phyloP scores from a whole-genome alignment of 305 asterid genomes.

The Plantago coronopus region DNA sequence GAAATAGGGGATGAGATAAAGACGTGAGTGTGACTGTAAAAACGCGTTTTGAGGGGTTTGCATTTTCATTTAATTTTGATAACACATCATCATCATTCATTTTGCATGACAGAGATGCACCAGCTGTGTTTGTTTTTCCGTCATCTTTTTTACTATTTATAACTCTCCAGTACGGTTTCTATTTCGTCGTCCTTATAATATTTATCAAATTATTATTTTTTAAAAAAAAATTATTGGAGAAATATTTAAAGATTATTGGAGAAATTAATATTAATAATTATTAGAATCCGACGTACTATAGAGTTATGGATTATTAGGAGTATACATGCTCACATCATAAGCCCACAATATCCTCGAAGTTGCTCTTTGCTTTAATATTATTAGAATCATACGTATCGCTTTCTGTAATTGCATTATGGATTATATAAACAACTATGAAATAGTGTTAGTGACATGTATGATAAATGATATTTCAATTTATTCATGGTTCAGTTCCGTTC shows the following conservation, averaged over 20 bases:
- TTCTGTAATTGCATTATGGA: conserved; percentile 19
- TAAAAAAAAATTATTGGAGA: too few species aligned
- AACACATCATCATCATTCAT: not conserved
- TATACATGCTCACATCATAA: conserved; percentile 20
- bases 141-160: not conserved
- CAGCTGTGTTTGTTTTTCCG: conserved; percentile 45
- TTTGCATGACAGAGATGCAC: conserved; percentile 61
- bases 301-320: conserved; percentile 11
- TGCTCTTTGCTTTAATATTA: conserved; percentile 24
- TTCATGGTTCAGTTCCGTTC: too few species aligned
- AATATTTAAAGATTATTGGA: too few species aligned
- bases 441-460: conserved; percentile 22
- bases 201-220: too few species aligned
- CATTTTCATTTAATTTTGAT: not conserved
- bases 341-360: conserved; percentile 52
- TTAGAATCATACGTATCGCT: conserved; percentile 43
- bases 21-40: conserved; percentile 1
- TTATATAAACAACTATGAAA: not conserved
- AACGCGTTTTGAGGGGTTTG: conserved; percentile 42
- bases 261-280: too few species aligned
- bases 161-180: too few species aligned
- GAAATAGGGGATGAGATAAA: too few species aligned
- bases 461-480: too few species aligned
- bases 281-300: too few species aligned
- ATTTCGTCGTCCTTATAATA: too few species aligned